Evolutionary conservation across 192 early-diverging fungal species (phyloP), one percentile per base, ranked within the genome.

Genomic region (Powellomyces hirtus): DNA sequence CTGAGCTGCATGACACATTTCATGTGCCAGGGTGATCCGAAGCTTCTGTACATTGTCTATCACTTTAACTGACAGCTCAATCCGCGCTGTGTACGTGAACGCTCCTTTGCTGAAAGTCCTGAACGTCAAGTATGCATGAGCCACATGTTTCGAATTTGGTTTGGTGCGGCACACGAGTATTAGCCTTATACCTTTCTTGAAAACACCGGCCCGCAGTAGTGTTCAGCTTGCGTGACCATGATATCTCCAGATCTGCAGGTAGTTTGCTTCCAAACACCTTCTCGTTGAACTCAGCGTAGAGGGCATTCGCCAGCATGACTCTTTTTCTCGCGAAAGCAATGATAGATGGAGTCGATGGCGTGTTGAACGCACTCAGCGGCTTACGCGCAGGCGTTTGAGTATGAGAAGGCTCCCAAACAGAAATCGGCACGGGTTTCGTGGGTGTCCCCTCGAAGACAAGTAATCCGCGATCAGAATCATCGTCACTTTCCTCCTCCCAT

Each of bases 1-100:
- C 11, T 33, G 18, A 6, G 77, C 77, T 0, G 69, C 64, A 60
- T 79, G 77, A 44, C 77, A 79, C 56, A 79, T 46, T 44, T 79
- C 77, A 35, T 79, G 77, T 20, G 72, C 46, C 42, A 79, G 59
- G 20, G 77, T 79, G 22, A n/a, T 70, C 8, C 64, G 62, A 18
- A 78, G 59, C 38, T 70, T 75, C 1, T n/a, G 4, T 36, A 59
- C 26, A 27, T 37, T 38, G 61, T 78, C 77, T 4, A 79, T 37
- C 18, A 79, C 76, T 46, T 79, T 79, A 16, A 50, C 66, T 1
- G 76, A 78, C 36, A 79, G 55, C 55, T 79, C 77, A 24, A 79
- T 66, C 27, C 59, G 24, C 24, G 75, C 68, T 1, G 26, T 35
- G 45, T 76, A 77, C n/a, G n/a, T n/a, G n/a, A n/a, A n/a, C n/a